A percentile compares a stretch with the other conserved stretches of the same genome.
phyloP scores from a whole-genome alignment of 2,329 filamentous ascomycete species.

The Colletotrichum spaethianum region DNA sequence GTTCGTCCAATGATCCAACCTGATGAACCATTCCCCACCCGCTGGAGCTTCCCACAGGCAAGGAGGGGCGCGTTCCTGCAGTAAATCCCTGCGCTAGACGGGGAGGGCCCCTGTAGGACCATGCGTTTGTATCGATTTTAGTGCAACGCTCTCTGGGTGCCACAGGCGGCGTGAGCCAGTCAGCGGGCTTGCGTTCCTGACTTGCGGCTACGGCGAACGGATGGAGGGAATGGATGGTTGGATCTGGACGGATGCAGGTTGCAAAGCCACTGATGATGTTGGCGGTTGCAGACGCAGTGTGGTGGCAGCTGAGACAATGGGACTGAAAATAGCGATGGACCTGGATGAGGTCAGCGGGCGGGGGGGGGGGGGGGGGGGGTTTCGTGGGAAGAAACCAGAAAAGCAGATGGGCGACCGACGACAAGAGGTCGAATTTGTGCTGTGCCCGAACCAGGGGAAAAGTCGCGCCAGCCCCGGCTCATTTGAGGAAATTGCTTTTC shows the following conservation, averaged over 20 bases:
- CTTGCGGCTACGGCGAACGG: constrained; percentile 3
- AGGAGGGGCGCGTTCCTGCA: constrained; percentile 43
- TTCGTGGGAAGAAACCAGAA: background rate
- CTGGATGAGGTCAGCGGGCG: background rate
- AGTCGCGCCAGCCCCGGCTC: constrained; percentile 39
- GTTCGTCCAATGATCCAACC: constrained; percentile 18
- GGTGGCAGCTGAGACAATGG: background rate
- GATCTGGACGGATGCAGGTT: background rate
- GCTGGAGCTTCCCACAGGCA: constrained; percentile 10
- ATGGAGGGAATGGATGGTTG: constrained; percentile 1
- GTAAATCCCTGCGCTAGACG: constrained; percentile 35
- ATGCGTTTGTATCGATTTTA: constrained; percentile 34
- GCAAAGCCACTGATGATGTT: background rate
- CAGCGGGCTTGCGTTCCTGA: constrained; percentile 34
- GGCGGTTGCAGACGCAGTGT: background rate
- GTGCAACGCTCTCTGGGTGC: constrained; percentile 37
- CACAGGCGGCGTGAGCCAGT: constrained; percentile 29
- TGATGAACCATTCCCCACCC: constrained; percentile 32
- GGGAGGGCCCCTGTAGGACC: constrained; percentile 32
- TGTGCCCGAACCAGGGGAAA: constrained; percentile 24
- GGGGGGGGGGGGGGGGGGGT: too few species aligned
- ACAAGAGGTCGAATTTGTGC: constrained; percentile 4
- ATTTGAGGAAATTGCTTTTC: constrained; percentile 44
- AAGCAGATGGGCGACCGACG: background rate
- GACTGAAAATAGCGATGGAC: too few species aligned